Evolutionary conservation across 2,329 filamentous ascomycete genomes (phyloP).

Genomic region (Colletotrichum sp.): DNA sequence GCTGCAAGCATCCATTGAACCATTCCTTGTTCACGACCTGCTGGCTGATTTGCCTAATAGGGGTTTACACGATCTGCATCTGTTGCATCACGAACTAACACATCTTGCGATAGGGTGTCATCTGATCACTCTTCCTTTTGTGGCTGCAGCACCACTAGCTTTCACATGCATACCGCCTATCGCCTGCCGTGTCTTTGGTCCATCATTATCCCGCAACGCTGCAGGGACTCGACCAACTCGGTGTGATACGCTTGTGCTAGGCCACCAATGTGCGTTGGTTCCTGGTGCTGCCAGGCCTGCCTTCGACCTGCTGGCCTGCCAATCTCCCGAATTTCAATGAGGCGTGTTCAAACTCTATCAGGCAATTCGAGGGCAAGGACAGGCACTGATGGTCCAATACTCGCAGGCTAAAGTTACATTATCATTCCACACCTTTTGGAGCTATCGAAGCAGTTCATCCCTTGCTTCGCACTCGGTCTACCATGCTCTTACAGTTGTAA

Average conservation of each 20-base stretch:
- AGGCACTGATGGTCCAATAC: background rate
- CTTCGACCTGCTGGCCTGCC: background rate
- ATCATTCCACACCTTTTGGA: background rate
- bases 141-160: background rate
- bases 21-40: background rate
- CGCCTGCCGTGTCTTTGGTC: background rate
- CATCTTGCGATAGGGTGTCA: background rate
- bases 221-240: background rate
- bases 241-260: background rate
- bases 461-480: slow-evolving; percentile 1
- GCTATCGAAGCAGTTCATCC: slow-evolving; percentile 4
- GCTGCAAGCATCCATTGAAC: background rate
- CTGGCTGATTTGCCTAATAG: background rate
- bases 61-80: background rate
- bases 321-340: background rate
- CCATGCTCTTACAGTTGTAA: background rate
- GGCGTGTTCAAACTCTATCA: background rate
- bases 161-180: background rate
- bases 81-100: background rate
- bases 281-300: background rate
- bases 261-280: background rate
- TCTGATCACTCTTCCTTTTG: slow-evolving; percentile 11
- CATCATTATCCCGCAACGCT: background rate
- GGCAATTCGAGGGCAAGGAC: background rate
- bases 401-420: background rate